These are phyloP conservation scores for Nigrospora sphaerica DNA, from an alignment of 2,329 filamentous ascomycete species.

Conservation along the genomic window DNA sequence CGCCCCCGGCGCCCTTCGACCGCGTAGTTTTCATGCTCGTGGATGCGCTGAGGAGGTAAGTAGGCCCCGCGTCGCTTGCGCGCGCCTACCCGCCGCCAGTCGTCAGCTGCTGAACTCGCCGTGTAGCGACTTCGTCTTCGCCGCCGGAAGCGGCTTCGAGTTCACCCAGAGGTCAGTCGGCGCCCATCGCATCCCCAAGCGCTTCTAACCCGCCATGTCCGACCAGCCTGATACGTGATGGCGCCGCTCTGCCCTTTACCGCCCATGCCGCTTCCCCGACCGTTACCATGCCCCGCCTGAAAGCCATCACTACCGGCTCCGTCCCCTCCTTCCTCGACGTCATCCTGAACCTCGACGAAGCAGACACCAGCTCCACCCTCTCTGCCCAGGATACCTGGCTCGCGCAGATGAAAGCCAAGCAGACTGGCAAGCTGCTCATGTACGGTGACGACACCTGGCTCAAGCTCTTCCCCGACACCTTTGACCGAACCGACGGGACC, in stretches of 20 bases:
- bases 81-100: background rate
- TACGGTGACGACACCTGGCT: conserved; percentile 98
- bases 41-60: conserved; percentile 81
- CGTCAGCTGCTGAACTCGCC: background rate
- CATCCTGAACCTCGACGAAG: conserved; percentile 93
- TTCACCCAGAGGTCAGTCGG: conserved; percentile 76
- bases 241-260: conserved; percentile 84
- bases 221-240: conserved; percentile 70
- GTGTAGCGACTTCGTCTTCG: conserved; percentile 84
- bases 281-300: conserved; percentile 96
- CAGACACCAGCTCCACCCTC: conserved; percentile 82
- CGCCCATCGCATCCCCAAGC: background rate
- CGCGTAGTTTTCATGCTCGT: conserved; percentile 96
- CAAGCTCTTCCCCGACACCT: conserved; percentile 87
- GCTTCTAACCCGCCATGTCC: background rate
- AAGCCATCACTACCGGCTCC: conserved; percentile 93
- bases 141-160: conserved; percentile 68
- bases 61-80: background rate
- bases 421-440: conserved; percentile 74
- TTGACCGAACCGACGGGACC: conserved; percentile 83
- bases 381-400: conserved; percentile 93
- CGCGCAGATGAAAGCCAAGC: conserved; percentile 75
- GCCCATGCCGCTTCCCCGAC: conserved; percentile 94
- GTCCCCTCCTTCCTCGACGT: conserved; percentile 98
- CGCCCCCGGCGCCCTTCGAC: conserved; percentile 69